Percentiles rank a stretch among this genome's conserved stretches.
These are phyloP conservation scores for Trichophyton verrucosum DNA, from an alignment of 2,329 filamentous ascomycete genomes.

Conservation along the genomic window DNA sequence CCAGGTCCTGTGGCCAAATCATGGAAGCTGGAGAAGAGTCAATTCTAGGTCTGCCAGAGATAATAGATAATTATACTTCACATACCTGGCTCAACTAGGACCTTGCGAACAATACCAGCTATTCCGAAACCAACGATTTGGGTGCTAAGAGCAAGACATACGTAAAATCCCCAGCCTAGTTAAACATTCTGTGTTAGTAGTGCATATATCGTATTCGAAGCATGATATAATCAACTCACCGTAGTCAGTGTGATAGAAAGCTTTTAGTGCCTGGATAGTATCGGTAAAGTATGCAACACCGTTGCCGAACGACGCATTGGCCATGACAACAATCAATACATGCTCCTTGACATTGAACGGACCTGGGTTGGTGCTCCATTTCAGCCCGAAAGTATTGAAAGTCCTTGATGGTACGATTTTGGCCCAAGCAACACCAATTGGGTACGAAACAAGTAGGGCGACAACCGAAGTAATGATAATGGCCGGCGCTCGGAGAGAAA, in stretches of 20 bases:
- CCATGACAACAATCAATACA: slow-evolving; percentile 38
- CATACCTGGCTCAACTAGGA: slow-evolving; percentile 35
- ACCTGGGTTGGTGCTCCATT: slow-evolving; percentile 32
- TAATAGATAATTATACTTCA: not conserved
- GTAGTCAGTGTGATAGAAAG: slow-evolving; percentile 61
- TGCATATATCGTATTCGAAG: not conserved
- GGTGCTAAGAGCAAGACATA: slow-evolving; percentile 54
- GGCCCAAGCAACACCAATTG: slow-evolving; percentile 33
- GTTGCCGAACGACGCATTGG: slow-evolving; percentile 54
- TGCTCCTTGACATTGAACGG: slow-evolving; percentile 39
- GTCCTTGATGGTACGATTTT: slow-evolving; percentile 26
- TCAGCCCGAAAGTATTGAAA: slow-evolving; percentile 27
- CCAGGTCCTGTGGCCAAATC: slow-evolving; percentile 59
- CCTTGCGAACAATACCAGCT: slow-evolving; percentile 54
- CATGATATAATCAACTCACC: slow-evolving; percentile 24
- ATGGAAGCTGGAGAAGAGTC: slow-evolving; percentile 44
- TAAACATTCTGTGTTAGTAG: not conserved
- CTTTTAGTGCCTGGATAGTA: slow-evolving; percentile 56
- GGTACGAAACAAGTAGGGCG: slow-evolving; percentile 51
- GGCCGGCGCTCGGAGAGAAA: slow-evolving; percentile 45
- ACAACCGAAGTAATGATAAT: slow-evolving; percentile 50
- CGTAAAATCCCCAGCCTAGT: slow-evolving; percentile 44
- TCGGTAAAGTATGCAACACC: slow-evolving; percentile 57
- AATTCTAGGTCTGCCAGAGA: not conserved
- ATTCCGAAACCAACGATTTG: slow-evolving; percentile 59